A percentile compares a stretch with the other conserved stretches of the same genome.
These are phyloP conservation scores for Phaseolus coccineus DNA, from an alignment of 331 rosid genomes.

Conservation along the genomic window DNA sequence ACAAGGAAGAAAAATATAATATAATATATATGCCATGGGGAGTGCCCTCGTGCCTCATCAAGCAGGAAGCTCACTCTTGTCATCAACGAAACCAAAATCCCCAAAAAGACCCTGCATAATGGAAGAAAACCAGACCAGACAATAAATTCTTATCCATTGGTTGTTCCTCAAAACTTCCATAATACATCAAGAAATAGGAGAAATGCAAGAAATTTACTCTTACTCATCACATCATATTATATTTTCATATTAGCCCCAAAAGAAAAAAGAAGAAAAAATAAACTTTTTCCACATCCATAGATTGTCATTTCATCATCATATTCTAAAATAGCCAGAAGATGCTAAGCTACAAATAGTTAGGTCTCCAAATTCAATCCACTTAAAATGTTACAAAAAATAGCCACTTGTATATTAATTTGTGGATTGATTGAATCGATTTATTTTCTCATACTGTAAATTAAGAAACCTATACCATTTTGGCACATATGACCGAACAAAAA, in stretches of 20 bases:
- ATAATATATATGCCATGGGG: slow-evolving; percentile 24
- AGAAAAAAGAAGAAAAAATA: not conserved
- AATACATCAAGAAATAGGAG: not conserved
- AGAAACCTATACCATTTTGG: not conserved
- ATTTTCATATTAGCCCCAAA: slow-evolving; percentile 13
- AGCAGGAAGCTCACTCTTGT: slow-evolving; percentile 46
- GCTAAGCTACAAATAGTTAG: slow-evolving; percentile 11
- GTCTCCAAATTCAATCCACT: slow-evolving; percentile 6
- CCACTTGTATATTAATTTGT: not conserved
- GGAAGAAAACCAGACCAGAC: slow-evolving; percentile 32
- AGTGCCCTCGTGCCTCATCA: slow-evolving; percentile 49
- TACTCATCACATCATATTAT: slow-evolving; percentile 30
- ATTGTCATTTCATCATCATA: not conserved
- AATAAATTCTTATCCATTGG: not conserved
- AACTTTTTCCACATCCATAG: not conserved
- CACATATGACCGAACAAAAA: slow-evolving; percentile 24
- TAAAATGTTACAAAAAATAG: slow-evolving; percentile 9
- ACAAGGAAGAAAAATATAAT: slow-evolving; percentile 7
- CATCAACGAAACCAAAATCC: slow-evolving; percentile 73
- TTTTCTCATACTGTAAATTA: slow-evolving; percentile 4
- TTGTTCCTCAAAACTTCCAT: slow-evolving; percentile 33
- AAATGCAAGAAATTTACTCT: slow-evolving; percentile 29
- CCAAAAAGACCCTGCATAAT: slow-evolving; percentile 77
- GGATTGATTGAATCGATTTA: slow-evolving; percentile 11
- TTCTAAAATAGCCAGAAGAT: slow-evolving; percentile 2